Conservation (phyloP, 345 rosid species). For the Jatropha curcas region DNA sequence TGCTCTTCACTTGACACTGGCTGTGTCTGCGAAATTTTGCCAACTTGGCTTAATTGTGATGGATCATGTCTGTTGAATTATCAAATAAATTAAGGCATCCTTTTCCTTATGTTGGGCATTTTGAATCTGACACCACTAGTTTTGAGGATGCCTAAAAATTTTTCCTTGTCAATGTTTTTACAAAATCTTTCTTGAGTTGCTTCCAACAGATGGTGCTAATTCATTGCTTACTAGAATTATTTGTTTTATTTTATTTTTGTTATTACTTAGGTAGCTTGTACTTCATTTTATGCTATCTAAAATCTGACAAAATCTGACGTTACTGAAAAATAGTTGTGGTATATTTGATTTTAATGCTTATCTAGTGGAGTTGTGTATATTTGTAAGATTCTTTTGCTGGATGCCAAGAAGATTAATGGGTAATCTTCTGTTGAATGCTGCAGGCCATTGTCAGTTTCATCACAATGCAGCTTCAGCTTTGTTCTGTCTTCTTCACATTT, state of each 20-base stretch:
- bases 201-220: neutral
- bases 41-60: neutral
- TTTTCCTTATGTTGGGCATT: neutral
- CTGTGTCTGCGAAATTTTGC: neutral
- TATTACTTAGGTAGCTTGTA: neutral
- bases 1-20: neutral
- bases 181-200: neutral
- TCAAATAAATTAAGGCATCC: neutral
- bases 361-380: neutral
- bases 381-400: neutral
- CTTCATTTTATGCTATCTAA: neutral
- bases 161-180: neutral
- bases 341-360: neutral
- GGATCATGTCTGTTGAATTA: neutral
- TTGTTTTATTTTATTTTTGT: no score
- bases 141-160: neutral
- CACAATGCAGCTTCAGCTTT: conserved; percentile 95
- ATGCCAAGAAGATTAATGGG: conserved; percentile 2
- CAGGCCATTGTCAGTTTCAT: conserved; percentile 89
- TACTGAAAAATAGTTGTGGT: neutral
- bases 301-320: neutral
- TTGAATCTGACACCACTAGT: neutral
- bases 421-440: conserved; percentile 26
- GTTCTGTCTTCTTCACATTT: conserved; percentile 97
- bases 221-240: neutral